These are phyloP conservation scores for Fusarium sambucinum DNA, from an alignment of 2,329 filamentous ascomycete species.

Conservation along the genomic window DNA sequence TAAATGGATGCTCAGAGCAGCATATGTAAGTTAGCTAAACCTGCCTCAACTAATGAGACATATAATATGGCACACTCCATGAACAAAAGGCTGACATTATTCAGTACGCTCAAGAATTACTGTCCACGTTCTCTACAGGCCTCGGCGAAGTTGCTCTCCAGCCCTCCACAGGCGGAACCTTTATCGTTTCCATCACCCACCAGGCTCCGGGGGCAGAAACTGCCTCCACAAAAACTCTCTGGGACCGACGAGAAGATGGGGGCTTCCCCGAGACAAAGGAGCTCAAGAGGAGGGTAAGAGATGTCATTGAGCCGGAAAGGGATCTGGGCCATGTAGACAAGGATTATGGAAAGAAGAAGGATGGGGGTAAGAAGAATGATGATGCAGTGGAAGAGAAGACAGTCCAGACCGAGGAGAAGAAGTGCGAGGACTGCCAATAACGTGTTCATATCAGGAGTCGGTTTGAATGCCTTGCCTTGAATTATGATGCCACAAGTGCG, in stretches of 20 bases:
- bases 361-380: slow-evolving; percentile 17
- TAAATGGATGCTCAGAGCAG: slow-evolving; percentile 88
- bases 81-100: not conserved
- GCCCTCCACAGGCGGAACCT: slow-evolving; percentile 86
- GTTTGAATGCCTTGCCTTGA: not conserved
- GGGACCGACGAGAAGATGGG: slow-evolving; percentile 88
- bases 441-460: not conserved
- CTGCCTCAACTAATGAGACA: not conserved
- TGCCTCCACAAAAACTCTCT: slow-evolving; percentile 68
- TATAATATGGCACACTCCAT: not conserved
- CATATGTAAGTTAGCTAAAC: slow-evolving; percentile 72
- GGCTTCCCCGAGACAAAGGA: slow-evolving; percentile 96
- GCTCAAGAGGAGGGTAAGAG: slow-evolving; percentile 84
- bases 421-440: slow-evolving; percentile 49
- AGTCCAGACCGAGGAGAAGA: slow-evolving; percentile 22
- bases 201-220: slow-evolving; percentile 49
- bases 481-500: not conserved
- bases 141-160: slow-evolving; percentile 90
- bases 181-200: slow-evolving; percentile 74
- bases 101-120: slow-evolving; percentile 92
- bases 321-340: slow-evolving; percentile 86
- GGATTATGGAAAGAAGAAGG: slow-evolving; percentile 50
- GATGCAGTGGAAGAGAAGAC: slow-evolving; percentile 11
- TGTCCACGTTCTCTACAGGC: slow-evolving; percentile 87
- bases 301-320: slow-evolving; percentile 81